These are phyloP conservation scores for Phytophthora cactorum DNA, from an alignment of 352 stramenopile genomes.

Conservation along the genomic window DNA sequence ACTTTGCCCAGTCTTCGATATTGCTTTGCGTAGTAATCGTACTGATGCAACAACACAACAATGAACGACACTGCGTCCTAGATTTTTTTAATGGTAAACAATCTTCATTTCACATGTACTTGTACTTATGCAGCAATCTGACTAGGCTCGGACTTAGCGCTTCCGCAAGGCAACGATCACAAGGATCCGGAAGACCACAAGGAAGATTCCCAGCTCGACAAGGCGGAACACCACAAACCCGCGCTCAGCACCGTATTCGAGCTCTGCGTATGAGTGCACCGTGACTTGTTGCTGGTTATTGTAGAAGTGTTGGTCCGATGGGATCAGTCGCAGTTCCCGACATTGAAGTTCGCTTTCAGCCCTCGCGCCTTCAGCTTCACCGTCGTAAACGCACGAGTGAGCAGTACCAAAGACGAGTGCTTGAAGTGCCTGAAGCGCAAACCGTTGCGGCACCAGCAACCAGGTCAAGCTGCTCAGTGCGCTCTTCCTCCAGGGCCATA, in stretches of 20 bases:
- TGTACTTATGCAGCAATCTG: too few species aligned
- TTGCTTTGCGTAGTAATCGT: slow-evolving; percentile 1
- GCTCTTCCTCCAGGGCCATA: slow-evolving; percentile 21
- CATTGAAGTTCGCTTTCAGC: slow-evolving; percentile 12
- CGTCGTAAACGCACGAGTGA: slow-evolving; percentile 18
- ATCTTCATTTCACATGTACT: background rate
- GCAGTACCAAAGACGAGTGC: slow-evolving; percentile 29
- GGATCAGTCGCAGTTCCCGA: slow-evolving; percentile 26
- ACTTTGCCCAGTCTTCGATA: background rate
- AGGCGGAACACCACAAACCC: slow-evolving; percentile 18
- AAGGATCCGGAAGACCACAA: slow-evolving; percentile 29
- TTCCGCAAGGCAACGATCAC: slow-evolving; percentile 24
- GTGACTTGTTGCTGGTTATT: slow-evolving; percentile 20
- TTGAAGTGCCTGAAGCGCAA: slow-evolving; percentile 30
- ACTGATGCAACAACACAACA: slow-evolving; percentile 17
- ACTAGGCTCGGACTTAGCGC: slow-evolving; percentile 5
- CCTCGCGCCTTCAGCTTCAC: background rate
- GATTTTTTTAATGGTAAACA: slow-evolving; percentile 5
- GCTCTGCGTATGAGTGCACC: slow-evolving; percentile 31
- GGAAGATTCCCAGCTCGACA: slow-evolving; percentile 22
- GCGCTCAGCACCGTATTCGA: slow-evolving; percentile 26
- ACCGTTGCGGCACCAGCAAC: slow-evolving; percentile 28
- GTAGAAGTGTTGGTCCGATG: slow-evolving; percentile 13
- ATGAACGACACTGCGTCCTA: slow-evolving; percentile 25
- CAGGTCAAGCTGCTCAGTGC: slow-evolving; percentile 14